A percentile compares a stretch with the other conserved stretches of the same genome.
These are phyloP conservation scores for Tothia fuscella DNA, from an alignment of 2,329 filamentous ascomycete species.

Conservation along the genomic window DNA sequence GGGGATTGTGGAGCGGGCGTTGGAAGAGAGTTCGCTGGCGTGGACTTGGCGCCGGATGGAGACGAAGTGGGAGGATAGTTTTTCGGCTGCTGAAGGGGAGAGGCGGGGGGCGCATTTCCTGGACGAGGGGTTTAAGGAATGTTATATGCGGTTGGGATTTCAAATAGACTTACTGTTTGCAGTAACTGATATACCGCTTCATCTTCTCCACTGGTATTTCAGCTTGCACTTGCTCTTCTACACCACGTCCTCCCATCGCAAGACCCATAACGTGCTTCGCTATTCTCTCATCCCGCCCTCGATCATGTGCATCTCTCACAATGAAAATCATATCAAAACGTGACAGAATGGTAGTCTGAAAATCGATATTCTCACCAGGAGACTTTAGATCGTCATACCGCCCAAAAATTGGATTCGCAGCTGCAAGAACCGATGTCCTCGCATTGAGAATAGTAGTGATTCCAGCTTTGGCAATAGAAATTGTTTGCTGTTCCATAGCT, in stretches of 20 bases:
- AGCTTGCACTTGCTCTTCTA: conserved; percentile 71
- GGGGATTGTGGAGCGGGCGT: conserved; percentile 82
- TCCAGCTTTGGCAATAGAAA: conserved; percentile 95
- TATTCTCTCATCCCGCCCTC: conserved; percentile 80
- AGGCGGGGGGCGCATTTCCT: conserved; percentile 87
- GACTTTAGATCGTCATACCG: conserved; percentile 97
- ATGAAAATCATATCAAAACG: conserved; percentile 99
- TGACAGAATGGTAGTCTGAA: conserved; percentile 94
- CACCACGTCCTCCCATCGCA: conserved; percentile 79
- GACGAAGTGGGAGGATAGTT: conserved; percentile 93
- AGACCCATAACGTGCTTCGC: conserved; percentile 96
- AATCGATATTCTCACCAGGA: conserved; percentile 97
- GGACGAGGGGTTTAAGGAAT: conserved; percentile 22
- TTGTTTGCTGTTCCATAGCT: conserved; percentile 99
- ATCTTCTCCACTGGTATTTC: conserved; percentile 94
- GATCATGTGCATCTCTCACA: conserved; percentile 86
- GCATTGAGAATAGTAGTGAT: conserved; percentile 98
- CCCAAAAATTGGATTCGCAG: conserved; percentile 94
- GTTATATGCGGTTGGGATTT: conserved; percentile 8
- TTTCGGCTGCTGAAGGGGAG: conserved; percentile 82
- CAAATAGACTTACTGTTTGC: conserved; percentile 64
- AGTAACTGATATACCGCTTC: conserved; percentile 94
- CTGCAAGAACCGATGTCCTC: conserved; percentile 84
- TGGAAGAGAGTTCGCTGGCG: conserved; percentile 77
- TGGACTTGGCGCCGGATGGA: conserved; percentile 92